Base-by-base conservation (phyloP, 1,139 yeast genomes). In the Eremothecium cymbalariae region DNA sequence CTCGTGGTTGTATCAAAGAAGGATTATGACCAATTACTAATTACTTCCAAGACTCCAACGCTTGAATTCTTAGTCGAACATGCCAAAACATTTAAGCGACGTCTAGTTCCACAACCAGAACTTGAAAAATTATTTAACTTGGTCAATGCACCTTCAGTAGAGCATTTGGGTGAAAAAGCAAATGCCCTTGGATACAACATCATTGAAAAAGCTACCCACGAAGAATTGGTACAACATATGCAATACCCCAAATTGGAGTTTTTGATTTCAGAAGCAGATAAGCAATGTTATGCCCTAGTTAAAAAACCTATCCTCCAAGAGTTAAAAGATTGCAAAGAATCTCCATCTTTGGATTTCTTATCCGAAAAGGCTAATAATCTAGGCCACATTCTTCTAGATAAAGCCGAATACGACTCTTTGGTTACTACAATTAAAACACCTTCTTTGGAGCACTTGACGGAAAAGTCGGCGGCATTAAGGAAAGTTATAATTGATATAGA, bases 191-290 rank as follows among this genome's bases (percentile, higher is more conserved):
- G 62, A 2, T 50, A 55, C 23, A 47, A 8, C 8, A 6, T 27
- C 9, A 27, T 27, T 4, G 30, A 17, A 16, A 27, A 27, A 6
- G 19, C 21, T 11, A 4, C 6, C n/a, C 17, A 27, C 14, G 19
- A 15, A 3, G 14, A 4, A 8, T 21, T 27, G 3, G 15, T 17
- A 16, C 3, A 9, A 11, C 21, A 17, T n/a, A 4, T 8, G 14
- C 4, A 16, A 12, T 18, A 38, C 34, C 57, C 60, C 1, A 29
- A 43, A 42, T 24, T 32, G n/a, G 39, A 63, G 6, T 63, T 62
- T 35, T 45, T 72, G 14, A 46, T 42, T 8, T 52, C 50, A 4
- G 59, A 59, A 34, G 70, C 72, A 1, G 32, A 41, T 2, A 46
- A 42, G 14, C 36, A 52, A 9, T 63, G 63, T 2, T 50, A 57